Base-by-base conservation (phyloP, 78 protist species). In the Chrysochromulina tobinii region DNA sequence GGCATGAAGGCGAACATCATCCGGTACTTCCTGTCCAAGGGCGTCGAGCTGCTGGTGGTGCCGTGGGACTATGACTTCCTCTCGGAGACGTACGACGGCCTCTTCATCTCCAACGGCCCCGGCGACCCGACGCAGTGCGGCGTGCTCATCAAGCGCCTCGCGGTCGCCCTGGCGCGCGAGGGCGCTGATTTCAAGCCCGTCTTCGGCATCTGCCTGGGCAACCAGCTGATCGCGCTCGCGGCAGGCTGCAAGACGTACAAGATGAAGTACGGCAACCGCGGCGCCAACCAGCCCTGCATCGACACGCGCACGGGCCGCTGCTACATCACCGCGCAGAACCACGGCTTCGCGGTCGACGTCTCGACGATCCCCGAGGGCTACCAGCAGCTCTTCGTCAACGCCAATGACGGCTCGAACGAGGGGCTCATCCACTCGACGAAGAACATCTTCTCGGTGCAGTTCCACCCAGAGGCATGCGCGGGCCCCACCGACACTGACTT, bases 401-500 rank as follows among this genome's bases (percentile, higher is more conserved):
- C 97, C n/a, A 98, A 98, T 93, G 99, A 98, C 95, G 5, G 53
- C n/a, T 93, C 98, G 51, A 97, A 97, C 93, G 99, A 98, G 93
- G 99, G 93, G n/a, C 91, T 98, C 89, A 59, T 75, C 53, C 98
- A 97, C 93, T 57, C n/a, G 5, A 61, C 92, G 54, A 88, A 92
- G 92, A 99, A 99, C 25, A 96, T 94, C 93, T 98, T 97, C 93
- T 59, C 88, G 69, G 98, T 96, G 48, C 99, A 98, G 96, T 98
- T 98, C 95, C 99, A 98, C 95, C 99, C 99, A 23, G 99, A 98
- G 95, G 97, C 98, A 25, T 17, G 84, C 20, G 97, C 97, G 12
- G 99, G 99, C 53, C 99, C 99, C 38, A 89, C 88, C 54, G 99
- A 98, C 94, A 96, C 99, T 21, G 99, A 95, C 88, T 97, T 92